Base-by-base conservation (phyloP, 2,329 filamentous ascomycete genomes). In the Botrytis sinoallii region DNA sequence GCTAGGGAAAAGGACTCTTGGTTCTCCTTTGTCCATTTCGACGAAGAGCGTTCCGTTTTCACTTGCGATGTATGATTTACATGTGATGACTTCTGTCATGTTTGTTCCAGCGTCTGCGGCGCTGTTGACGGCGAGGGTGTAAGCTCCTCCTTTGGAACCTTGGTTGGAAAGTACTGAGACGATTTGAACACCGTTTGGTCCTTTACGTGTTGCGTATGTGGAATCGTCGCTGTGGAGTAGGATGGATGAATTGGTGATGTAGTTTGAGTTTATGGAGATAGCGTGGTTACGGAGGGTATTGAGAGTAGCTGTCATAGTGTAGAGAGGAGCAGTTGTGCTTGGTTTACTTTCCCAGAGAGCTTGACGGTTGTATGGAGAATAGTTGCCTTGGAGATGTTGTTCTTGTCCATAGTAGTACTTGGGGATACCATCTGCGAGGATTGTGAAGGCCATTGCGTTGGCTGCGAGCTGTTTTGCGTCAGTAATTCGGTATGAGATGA, bases 381-480 rank as follows among this genome's bases (percentile, higher is more conserved):
- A 75, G 7, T 71, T 75, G 25, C 84, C 84, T 14, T 80, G 77
- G 77, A 83, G 85, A 77, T 85, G 84, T 73, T 88, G 86, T 78
- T 88, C 86, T 79, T 87, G 85, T n/a, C 86, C 86, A 75, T 86
- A 82, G 76, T 88, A 88, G 60, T 87, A 74, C 77, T 87, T 86
- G 0, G 86, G 86, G 46, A 88, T 85, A 29, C 86, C 86, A 74
- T 87, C 84, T 25, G 80, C 78, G 42, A 88, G 82, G 71, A 88
- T 83, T 6, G 82, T 86, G 76, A 83, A 87, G 6, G 84, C 82
- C 63, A 87, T 80, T 48, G 84, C 80, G 75, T 87, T 87, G 75
- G 84, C 84, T 40, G 84, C 84, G 48, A 78, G 72, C 72, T 76
- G n/a, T 18, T n/a, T 60, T n/a, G 40, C 52, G 10, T 74, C 32